A percentile compares a stretch with the other conserved stretches of the same genome.
phyloP scores from a whole-genome alignment of 2,329 filamentous ascomycete genomes.

The Sclerotinia borealis region DNA sequence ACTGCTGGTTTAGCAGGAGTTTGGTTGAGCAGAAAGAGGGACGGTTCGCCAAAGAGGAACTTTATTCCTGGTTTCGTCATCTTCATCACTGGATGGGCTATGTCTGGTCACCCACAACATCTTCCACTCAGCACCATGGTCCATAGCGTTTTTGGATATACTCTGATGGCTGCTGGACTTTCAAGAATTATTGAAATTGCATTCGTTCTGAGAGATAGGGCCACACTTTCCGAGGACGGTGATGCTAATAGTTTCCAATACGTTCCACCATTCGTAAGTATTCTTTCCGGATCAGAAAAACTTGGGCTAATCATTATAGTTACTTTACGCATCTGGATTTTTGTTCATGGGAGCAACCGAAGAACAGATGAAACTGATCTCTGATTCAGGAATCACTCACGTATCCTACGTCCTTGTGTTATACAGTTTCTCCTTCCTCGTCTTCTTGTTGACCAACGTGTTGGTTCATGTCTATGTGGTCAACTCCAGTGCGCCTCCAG shows the following conservation, averaged over 20 bases:
- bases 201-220: constrained; percentile 74
- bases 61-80: constrained; percentile 90
- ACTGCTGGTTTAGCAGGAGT: constrained; percentile 83
- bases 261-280: constrained; percentile 62
- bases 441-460: constrained; percentile 88
- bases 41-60: constrained; percentile 84
- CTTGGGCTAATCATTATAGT: constrained; percentile 43
- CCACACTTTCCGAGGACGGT: constrained; percentile 59
- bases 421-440: constrained; percentile 80
- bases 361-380: constrained; percentile 82
- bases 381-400: constrained; percentile 70
- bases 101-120: constrained; percentile 85
- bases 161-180: constrained; percentile 82
- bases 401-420: constrained; percentile 89
- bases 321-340: constrained; percentile 88
- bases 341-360: constrained; percentile 97
- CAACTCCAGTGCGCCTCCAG: constrained; percentile 34
- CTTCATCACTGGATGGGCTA: constrained; percentile 87
- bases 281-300: background rate
- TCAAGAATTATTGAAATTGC: constrained; percentile 85
- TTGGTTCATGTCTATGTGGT: constrained; percentile 80
- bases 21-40: constrained; percentile 80
- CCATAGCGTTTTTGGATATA: constrained; percentile 88
- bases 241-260: constrained; percentile 70
- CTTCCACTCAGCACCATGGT: constrained; percentile 80